Evolutionary conservation across 2,329 filamentous ascomycete species (phyloP).

Genomic region (Beauveria asiatica): DNA sequence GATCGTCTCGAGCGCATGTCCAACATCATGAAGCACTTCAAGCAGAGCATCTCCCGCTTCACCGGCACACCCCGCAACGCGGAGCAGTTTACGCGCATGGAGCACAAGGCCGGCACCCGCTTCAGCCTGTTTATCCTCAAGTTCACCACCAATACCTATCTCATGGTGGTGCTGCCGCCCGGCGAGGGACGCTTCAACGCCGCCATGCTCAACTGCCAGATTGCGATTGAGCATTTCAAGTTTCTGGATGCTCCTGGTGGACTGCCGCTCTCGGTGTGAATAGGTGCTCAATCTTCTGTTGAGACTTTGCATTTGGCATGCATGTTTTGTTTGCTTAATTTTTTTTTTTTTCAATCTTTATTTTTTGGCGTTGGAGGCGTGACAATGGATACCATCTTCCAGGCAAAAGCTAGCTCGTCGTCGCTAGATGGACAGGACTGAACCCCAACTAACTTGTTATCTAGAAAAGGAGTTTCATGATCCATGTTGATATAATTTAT

Average conservation of each 20-base stretch:
- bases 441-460: background rate
- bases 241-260: conserved; percentile 46
- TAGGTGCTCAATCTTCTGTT: too few relatives aligned
- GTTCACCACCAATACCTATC: conserved; percentile 95
- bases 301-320: background rate
- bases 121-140: conserved; percentile 95
- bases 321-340: background rate
- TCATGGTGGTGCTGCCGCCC: conserved; percentile 83
- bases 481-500: background rate
- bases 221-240: conserved; percentile 75
- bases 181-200: conserved; percentile 88
- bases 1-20: conserved; percentile 91
- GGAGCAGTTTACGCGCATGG: conserved; percentile 73
- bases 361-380: conserved; percentile 1
- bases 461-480: background rate
- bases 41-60: conserved; percentile 70
- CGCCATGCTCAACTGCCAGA: conserved; percentile 81
- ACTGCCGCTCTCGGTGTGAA: conserved; percentile 10
- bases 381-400: conserved; percentile 7
- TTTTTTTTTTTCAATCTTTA: background rate
- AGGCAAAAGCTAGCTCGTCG: background rate
- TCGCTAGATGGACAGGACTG: background rate
- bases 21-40: conserved; percentile 98
- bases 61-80: conserved; percentile 73
- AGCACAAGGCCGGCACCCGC: conserved; percentile 64